A percentile compares a stretch with the other conserved stretches of the same genome.
These are phyloP conservation scores for Aspergillus kassunensis DNA, from an alignment of 495 filamentous ascomycete species.

Conservation along the genomic window DNA sequence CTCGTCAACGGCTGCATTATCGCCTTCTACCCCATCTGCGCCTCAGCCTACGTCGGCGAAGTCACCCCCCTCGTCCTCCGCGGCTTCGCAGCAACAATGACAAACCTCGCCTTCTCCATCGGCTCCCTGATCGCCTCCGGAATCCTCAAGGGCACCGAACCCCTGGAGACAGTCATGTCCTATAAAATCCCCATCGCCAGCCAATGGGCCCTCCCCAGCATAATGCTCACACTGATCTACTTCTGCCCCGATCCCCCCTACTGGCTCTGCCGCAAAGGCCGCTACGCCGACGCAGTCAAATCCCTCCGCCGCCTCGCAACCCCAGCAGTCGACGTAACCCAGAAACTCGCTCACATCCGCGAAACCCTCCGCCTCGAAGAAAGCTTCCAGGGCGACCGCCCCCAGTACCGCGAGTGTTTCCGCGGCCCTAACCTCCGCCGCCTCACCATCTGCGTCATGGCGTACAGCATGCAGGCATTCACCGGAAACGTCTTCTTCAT, in stretches of 20 bases:
- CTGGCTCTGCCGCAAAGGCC: constrained; percentile 43
- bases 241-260: constrained; percentile 50
- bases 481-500: constrained; percentile 28
- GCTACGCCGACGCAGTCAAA: constrained; percentile 33
- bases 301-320: constrained; percentile 36
- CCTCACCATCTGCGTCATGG: constrained; percentile 44
- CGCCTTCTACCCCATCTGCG: constrained; percentile 34
- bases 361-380: constrained; percentile 37
- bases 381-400: constrained; percentile 36
- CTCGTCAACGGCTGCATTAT: constrained; percentile 33
- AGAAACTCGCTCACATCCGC: constrained; percentile 29
- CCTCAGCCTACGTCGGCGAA: constrained; percentile 34
- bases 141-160: constrained; percentile 34
- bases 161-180: constrained; percentile 25
- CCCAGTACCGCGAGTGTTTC: constrained; percentile 41
- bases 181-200: constrained; percentile 36
- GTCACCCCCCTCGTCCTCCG: constrained; percentile 38
- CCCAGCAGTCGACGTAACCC: constrained; percentile 13
- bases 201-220: constrained; percentile 30
- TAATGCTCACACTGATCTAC: constrained; percentile 34
- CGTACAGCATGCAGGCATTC: constrained; percentile 48
- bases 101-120: constrained; percentile 37
- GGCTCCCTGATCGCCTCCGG: constrained; percentile 38
- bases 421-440: constrained; percentile 43
- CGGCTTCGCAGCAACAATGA: constrained; percentile 35